phyloP scores from a whole-genome alignment of 2,329 filamentous ascomycete species.

The Calcarisporium arbuscula region DNA sequence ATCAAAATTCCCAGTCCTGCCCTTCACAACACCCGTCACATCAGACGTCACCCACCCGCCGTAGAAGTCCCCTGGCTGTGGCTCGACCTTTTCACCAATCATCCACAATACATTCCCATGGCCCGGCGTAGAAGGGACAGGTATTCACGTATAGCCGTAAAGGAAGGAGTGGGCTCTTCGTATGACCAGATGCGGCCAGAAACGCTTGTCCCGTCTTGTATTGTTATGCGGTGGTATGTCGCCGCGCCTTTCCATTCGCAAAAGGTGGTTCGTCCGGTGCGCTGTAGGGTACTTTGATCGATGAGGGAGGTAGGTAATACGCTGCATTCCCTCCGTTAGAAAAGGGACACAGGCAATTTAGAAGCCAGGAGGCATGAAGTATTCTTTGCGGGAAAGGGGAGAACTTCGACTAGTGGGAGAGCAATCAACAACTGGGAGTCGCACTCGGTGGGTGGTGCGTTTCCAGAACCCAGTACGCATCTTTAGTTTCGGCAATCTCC shows the following conservation, averaged over 20 bases:
- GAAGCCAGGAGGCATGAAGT: neutral
- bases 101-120: slow-evolving; percentile 58
- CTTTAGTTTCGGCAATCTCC: slow-evolving; percentile 50
- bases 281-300: slow-evolving; percentile 40
- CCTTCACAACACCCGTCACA: slow-evolving; percentile 46
- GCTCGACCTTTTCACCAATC: slow-evolving; percentile 51
- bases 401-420: neutral
- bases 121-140: slow-evolving; percentile 54
- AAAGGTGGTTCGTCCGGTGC: slow-evolving; percentile 37
- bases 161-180: slow-evolving; percentile 44
- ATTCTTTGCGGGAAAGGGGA: neutral
- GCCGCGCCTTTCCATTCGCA: slow-evolving; percentile 59
- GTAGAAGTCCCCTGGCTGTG: slow-evolving; percentile 57
- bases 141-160: slow-evolving; percentile 47
- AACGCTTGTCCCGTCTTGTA: slow-evolving; percentile 34
- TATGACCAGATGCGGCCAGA: slow-evolving; percentile 54
- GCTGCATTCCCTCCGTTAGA: slow-evolving; percentile 25
- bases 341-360: neutral
- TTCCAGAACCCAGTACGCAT: slow-evolving; percentile 57
- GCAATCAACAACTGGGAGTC: slow-evolving; percentile 13
- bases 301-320: slow-evolving; percentile 52
- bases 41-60: slow-evolving; percentile 59
- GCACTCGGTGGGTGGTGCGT: slow-evolving; percentile 56
- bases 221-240: slow-evolving; percentile 48
- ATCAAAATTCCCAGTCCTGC: slow-evolving; percentile 31